Evolutionary conservation across 2,329 filamentous ascomycete genomes (phyloP).

Genomic region (Lasiodiplodia sp.): DNA sequence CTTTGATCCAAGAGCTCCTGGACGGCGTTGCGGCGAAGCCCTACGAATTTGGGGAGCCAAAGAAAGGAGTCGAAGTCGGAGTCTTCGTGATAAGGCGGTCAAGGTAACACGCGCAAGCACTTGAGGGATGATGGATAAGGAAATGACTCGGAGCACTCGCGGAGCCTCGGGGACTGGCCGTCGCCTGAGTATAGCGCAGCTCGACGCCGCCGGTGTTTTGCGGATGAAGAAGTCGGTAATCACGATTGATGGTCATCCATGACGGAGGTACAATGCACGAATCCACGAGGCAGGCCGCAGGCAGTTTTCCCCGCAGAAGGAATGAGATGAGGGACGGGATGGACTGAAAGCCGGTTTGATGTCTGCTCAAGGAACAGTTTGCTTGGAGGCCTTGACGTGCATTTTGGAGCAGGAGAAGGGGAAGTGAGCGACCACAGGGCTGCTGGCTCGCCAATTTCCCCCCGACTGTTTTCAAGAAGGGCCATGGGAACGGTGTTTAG

Average conservation of each 20-base stretch:
- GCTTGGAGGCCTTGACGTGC: neutral
- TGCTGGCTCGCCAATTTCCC: neutral
- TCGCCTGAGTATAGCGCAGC: neutral
- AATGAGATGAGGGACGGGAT: neutral
- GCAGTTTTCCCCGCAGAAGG: neutral
- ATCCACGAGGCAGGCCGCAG: conserved; percentile 5
- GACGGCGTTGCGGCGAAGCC: conserved; percentile 63
- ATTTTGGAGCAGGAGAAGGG: neutral
- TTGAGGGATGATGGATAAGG: neutral
- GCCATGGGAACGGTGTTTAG: conserved; percentile 15
- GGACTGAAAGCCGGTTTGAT: neutral
- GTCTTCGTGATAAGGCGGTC: conserved; percentile 52
- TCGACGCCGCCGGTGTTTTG: neutral
- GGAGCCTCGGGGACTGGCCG: neutral
- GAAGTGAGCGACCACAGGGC: neutral
- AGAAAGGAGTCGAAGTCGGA: conserved; percentile 55
- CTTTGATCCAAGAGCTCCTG: conserved; percentile 65
- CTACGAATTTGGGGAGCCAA: conserved; percentile 55
- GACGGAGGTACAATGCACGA: conserved; percentile 2
- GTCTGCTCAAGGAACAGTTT: conserved; percentile 1
- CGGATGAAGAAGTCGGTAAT: neutral
- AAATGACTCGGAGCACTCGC: neutral
- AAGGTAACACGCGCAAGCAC: conserved; percentile 5
- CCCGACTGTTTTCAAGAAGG: conserved; percentile 11
- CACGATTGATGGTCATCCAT: conserved; percentile 15